These are phyloP conservation scores for Tuber calosporum DNA, from an alignment of 495 filamentous ascomycete species.

Conservation along the genomic window DNA sequence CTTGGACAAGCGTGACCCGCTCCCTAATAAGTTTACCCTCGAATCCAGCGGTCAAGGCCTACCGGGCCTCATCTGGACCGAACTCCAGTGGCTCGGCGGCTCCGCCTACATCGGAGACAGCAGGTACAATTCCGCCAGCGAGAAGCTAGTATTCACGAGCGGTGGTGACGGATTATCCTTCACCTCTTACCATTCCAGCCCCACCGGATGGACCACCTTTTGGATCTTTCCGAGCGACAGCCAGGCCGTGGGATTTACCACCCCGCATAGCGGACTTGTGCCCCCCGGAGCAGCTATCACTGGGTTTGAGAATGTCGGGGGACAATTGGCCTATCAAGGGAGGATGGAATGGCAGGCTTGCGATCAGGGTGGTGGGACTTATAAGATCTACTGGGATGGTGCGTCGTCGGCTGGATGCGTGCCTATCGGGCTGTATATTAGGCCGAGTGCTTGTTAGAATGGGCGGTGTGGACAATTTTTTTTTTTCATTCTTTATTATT, in stretches of 20 bases:
- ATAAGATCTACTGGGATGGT: conserved; percentile 34
- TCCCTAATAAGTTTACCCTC: conserved; percentile 12
- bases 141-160: conserved; percentile 10
- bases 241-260: conserved; percentile 28
- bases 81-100: conserved; percentile 6
- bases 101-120: conserved; percentile 28
- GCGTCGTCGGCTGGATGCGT: conserved; percentile 12
- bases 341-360: conserved; percentile 2
- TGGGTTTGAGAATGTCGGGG: conserved; percentile 11
- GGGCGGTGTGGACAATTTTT: neutral
- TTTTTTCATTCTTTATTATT: too few species aligned
- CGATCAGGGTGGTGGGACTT: conserved; percentile 8
- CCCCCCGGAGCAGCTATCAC: conserved; percentile 13
- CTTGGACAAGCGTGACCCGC: conserved; percentile 21
- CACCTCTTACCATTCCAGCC: conserved; percentile 28
- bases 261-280: conserved; percentile 19
- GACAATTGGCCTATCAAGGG: neutral
- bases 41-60: conserved; percentile 5
- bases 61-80: neutral
- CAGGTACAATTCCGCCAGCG: conserved; percentile 18
- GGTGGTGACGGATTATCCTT: conserved; percentile 13
- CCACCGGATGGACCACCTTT: conserved; percentile 23
- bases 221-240: conserved; percentile 27
- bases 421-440: conserved; percentile 10
- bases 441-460: conserved; percentile 7